These are phyloP conservation scores for Dendryphion nanum DNA, from an alignment of 2,329 filamentous ascomycete genomes.

Conservation along the genomic window DNA sequence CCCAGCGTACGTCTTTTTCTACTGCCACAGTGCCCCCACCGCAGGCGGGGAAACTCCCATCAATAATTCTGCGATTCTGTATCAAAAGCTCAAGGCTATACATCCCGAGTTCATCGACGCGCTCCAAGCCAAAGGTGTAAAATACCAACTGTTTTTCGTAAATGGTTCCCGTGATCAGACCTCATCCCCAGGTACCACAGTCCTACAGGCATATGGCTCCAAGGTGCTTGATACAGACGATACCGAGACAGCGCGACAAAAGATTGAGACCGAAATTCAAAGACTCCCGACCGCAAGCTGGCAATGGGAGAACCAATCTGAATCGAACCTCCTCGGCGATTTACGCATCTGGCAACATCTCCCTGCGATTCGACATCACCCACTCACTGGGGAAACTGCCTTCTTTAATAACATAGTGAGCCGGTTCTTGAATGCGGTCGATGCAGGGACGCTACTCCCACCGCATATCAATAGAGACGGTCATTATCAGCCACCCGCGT, in stretches of 20 bases:
- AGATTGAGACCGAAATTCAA: constrained; percentile 8
- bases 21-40: constrained; percentile 5
- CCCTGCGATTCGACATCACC: constrained; percentile 5
- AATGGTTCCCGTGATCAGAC: constrained; percentile 3
- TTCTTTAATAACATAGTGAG: constrained; percentile 7
- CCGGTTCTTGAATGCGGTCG: constrained; percentile 5
- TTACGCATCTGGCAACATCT: constrained; percentile 7
- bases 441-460: constrained; percentile 3
- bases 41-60: constrained; percentile 13
- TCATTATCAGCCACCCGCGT: constrained; percentile 2
- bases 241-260: constrained; percentile 6
- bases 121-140: constrained; percentile 9
- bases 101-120: constrained; percentile 10
- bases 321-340: constrained; percentile 4
- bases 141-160: constrained; percentile 8
- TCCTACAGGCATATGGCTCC: constrained; percentile 10
- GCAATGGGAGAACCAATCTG: constrained; percentile 7
- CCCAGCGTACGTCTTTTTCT: constrained; percentile 13
- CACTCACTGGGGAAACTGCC: not conserved
- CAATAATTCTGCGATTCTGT: constrained; percentile 10
- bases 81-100: constrained; percentile 5
- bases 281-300: constrained; percentile 11
- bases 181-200: constrained; percentile 7
- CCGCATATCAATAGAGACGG: constrained; percentile 5
- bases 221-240: constrained; percentile 9